phyloP scores from a whole-genome alignment of 768 basidiomycete species.

The Tylopilus sp. region DNA sequence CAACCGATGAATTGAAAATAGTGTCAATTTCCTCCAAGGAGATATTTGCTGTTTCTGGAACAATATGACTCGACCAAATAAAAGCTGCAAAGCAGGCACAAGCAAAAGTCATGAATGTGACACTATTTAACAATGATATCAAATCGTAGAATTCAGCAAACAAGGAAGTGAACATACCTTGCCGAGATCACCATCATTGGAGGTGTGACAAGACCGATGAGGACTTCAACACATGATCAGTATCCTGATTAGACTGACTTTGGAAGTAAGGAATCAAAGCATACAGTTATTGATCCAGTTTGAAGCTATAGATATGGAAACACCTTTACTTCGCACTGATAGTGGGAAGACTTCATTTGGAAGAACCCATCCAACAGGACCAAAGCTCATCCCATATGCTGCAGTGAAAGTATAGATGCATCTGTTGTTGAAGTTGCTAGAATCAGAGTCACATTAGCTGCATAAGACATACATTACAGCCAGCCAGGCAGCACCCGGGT shows the following conservation, averaged over 20 bases:
- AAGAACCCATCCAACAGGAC: conserved; percentile 81
- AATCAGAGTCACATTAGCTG: not conserved
- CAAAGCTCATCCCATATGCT: conserved; percentile 74
- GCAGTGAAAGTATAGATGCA: conserved; percentile 73
- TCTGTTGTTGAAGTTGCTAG: conserved; percentile 28
- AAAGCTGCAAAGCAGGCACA: conserved; percentile 63
- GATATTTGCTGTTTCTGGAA: conserved; percentile 77
- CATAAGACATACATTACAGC: conserved; percentile 56
- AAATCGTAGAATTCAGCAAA: not conserved
- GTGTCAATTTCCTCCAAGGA: conserved; percentile 75
- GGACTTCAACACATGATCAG: conserved; percentile 41
- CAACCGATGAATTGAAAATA: conserved; percentile 59
- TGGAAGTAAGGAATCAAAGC: conserved; percentile 11
- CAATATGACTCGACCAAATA: conserved; percentile 63
- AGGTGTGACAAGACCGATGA: conserved; percentile 74
- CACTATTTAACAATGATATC: conserved; percentile 36
- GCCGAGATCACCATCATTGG: conserved; percentile 59
- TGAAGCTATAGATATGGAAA: conserved; percentile 79
- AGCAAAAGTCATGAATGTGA: conserved; percentile 68
- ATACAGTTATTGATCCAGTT: conserved; percentile 83
- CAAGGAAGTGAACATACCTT: conserved; percentile 38
- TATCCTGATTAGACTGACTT: not conserved
- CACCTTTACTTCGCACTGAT: conserved; percentile 76
- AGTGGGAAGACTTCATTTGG: conserved; percentile 82
- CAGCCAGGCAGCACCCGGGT: conserved; percentile 59